A percentile compares a stretch with the other conserved stretches of the same genome.
Conservation (phyloP, 805 yeast genomes). For the Yamadazyma nakazawae region DNA sequence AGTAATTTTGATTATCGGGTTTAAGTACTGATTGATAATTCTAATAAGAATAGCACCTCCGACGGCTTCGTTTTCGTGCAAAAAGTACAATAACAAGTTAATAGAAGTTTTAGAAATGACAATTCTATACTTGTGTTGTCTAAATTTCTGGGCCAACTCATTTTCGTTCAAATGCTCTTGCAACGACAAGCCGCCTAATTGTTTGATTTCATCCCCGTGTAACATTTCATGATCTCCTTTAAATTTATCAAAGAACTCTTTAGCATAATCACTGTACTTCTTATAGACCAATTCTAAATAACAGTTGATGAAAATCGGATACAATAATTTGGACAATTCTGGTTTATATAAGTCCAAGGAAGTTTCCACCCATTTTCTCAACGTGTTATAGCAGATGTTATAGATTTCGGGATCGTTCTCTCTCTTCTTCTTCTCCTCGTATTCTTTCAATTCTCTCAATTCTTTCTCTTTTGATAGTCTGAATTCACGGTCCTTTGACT, state of each 20-base stretch:
- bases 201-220: constrained; percentile 75
- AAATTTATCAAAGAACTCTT: constrained; percentile 71
- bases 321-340: constrained; percentile 77
- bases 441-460: constrained; percentile 34
- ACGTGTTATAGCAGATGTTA: constrained; percentile 73
- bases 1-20: constrained; percentile 43
- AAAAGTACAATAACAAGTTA: constrained; percentile 76
- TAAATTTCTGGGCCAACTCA: constrained; percentile 72
- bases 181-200: constrained; percentile 69
- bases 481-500: constrained; percentile 35
- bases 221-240: constrained; percentile 67
- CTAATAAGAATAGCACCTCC: constrained; percentile 89
- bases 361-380: constrained; percentile 85
- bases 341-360: constrained; percentile 90
- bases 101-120: constrained; percentile 80
- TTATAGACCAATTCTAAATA: constrained; percentile 75
- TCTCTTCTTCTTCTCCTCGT: constrained; percentile 42
- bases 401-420: constrained; percentile 68
- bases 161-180: constrained; percentile 82
- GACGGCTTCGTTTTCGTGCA: constrained; percentile 86
- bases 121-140: constrained; percentile 68
- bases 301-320: constrained; percentile 90
- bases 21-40: constrained; percentile 79
- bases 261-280: constrained; percentile 57
- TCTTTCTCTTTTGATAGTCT: constrained; percentile 39